Percentiles rank a stretch among this genome's conserved stretches.
Conservation (phyloP, 202 grass and related monocot species). For the Alloteropsis angusta region DNA sequence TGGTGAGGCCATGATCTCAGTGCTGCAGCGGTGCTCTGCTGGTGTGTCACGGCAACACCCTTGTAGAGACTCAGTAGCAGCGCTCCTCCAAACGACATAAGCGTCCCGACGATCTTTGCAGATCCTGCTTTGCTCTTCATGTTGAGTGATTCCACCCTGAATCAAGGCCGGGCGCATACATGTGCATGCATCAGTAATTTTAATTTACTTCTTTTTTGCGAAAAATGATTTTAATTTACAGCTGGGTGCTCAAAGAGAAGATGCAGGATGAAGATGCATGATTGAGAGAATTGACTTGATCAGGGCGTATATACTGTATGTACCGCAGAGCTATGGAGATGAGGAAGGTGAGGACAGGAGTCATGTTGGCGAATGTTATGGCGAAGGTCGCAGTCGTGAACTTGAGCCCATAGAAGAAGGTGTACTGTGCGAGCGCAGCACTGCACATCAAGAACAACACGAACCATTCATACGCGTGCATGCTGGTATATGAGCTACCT, state of each 20-base stretch:
- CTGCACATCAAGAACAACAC: constrained; percentile 31
- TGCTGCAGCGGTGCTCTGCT: background rate
- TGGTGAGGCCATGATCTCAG: constrained; percentile 14
- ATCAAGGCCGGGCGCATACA: no score
- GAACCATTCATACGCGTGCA: no score
- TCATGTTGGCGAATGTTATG: constrained; percentile 66
- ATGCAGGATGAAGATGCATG: no score
- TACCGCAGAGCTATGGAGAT: constrained; percentile 51
- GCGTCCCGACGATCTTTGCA: constrained; percentile 47
- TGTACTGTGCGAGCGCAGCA: constrained; percentile 57
- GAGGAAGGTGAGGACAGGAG: constrained; percentile 73
- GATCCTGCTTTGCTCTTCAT: constrained; percentile 49
- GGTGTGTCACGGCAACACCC: constrained; percentile 38
- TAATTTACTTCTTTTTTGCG: no score
- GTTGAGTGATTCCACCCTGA: constrained; percentile 57
- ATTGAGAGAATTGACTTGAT: background rate
- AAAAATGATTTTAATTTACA: background rate
- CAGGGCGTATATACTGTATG: background rate
- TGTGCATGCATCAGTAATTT: background rate
- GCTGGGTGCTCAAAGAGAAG: background rate
- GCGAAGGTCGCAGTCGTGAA: constrained; percentile 67
- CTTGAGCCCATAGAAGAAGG: constrained; percentile 59
- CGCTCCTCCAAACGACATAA: constrained; percentile 42
- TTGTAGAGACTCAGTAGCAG: constrained; percentile 63
- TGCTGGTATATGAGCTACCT: no score